A percentile compares a stretch with the other conserved stretches of the same genome.
phyloP scores from a whole-genome alignment of 169 alveolate species.

The Cyclospora cayetanensis region DNA sequence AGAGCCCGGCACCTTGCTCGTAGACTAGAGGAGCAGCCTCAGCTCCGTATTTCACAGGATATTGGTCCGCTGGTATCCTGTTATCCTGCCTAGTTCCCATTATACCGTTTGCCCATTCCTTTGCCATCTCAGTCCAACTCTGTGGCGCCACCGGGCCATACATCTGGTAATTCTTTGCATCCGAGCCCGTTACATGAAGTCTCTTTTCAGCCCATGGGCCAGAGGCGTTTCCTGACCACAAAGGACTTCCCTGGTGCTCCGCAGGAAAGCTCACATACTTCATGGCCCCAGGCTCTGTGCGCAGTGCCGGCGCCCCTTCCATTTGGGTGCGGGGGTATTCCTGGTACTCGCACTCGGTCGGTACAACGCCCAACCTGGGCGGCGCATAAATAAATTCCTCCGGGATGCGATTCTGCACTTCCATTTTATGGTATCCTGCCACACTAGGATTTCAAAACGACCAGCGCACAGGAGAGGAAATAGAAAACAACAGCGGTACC shows the following conservation, averaged over 20 bases:
- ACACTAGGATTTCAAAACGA: too few species aligned
- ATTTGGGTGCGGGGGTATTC: background rate
- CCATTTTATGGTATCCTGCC: background rate
- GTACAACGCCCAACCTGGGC: background rate
- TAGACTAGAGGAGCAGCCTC: too few species aligned
- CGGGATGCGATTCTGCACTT: background rate
- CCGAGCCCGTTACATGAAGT: background rate
- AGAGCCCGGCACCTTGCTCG: too few species aligned
- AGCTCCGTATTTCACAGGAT: background rate
- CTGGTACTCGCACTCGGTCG: background rate
- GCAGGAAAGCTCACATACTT: background rate
- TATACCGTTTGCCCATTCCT: background rate
- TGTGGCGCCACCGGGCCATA: background rate
- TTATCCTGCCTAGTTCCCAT: background rate
- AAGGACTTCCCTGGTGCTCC: background rate
- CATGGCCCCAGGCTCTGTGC: too few species aligned
- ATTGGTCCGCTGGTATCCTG: background rate
- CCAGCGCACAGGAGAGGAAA: background rate
- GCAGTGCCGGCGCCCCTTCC: too few species aligned
- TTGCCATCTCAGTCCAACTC: background rate
- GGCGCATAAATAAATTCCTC: slow-evolving; percentile 5
- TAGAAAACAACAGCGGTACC: background rate
- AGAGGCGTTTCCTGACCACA: background rate
- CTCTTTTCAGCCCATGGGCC: slow-evolving; percentile 45
- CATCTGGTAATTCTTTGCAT: background rate